These are phyloP conservation scores for Penicillium aurantiogriseum DNA, from an alignment of 2,329 filamentous ascomycete genomes.

Conservation along the genomic window DNA sequence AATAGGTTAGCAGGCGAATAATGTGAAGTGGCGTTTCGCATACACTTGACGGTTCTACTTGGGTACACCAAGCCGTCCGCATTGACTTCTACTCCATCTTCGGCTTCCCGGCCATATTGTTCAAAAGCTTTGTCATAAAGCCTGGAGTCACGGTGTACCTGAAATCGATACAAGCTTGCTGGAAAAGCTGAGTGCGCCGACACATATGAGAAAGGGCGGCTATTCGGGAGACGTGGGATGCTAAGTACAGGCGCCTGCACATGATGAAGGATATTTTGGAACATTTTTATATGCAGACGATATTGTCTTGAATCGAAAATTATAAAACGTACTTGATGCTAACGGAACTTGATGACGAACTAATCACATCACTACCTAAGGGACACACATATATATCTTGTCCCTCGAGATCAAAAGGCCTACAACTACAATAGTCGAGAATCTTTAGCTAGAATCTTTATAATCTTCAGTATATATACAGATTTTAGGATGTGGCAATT, in stretches of 20 bases:
- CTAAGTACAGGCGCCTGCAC: neutral
- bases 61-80: neutral
- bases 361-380: neutral
- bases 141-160: neutral
- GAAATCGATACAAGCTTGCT: neutral
- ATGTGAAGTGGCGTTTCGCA: neutral
- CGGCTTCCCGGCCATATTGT: neutral
- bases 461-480: no score
- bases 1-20: neutral
- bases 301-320: neutral
- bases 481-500: no score
- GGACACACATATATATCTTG: neutral
- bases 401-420: no score
- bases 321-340: neutral
- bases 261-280: neutral
- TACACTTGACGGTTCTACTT: neutral
- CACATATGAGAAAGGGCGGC: neutral
- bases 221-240: no score
- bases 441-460: no score
- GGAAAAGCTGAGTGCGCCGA: neutral
- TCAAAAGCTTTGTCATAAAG: neutral
- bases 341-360: neutral
- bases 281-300: neutral
- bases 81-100: neutral
- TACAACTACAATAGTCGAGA: no score